Evolutionary conservation across 2,329 filamentous ascomycete genomes (phyloP).

Genomic region (Penicillium sp.): DNA sequence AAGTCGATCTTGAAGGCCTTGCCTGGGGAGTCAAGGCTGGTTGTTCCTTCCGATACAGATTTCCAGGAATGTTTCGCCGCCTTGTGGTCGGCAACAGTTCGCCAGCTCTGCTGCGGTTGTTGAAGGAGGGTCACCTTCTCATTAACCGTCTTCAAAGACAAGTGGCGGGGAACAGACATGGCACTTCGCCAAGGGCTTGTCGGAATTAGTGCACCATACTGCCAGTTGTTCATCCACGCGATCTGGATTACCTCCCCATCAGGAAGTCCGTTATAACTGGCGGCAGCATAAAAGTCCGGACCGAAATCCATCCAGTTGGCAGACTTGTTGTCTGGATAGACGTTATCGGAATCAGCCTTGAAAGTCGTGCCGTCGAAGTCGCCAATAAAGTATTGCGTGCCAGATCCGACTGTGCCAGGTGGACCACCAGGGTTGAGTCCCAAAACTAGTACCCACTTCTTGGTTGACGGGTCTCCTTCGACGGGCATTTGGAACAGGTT

Average conservation of each 20-base stretch:
- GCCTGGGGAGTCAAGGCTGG: slow-evolving; percentile 12
- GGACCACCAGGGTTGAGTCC: slow-evolving; percentile 27
- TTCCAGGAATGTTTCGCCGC: not conserved
- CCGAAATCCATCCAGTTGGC: slow-evolving; percentile 27
- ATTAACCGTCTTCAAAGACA: slow-evolving; percentile 17
- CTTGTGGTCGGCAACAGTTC: slow-evolving; percentile 1
- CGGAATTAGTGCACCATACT: slow-evolving; percentile 20
- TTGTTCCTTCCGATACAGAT: slow-evolving; percentile 8
- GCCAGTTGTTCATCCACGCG: slow-evolving; percentile 29
- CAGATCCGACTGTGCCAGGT: slow-evolving; percentile 23
- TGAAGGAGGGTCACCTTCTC: slow-evolving; percentile 13
- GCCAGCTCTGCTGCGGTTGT: slow-evolving; percentile 10
- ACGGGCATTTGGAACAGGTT: slow-evolving; percentile 20
- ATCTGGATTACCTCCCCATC: slow-evolving; percentile 14
- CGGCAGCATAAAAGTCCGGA: slow-evolving; percentile 25
- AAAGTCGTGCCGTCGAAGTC: slow-evolving; percentile 23
- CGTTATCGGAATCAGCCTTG: slow-evolving; percentile 14
- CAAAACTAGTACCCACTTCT: slow-evolving; percentile 23
- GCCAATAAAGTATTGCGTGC: slow-evolving; percentile 26
- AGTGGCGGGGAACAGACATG: slow-evolving; percentile 21
- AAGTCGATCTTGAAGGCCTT: slow-evolving; percentile 18
- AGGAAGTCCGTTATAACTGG: slow-evolving; percentile 19
- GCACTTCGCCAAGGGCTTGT: slow-evolving; percentile 24
- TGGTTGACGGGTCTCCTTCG: slow-evolving; percentile 9
- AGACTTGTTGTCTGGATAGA: slow-evolving; percentile 10